Evolutionary conservation across 257 asterid species (phyloP), one percentile per base, ranked within the genome.

Genomic region (Gentiana straminea): DNA sequence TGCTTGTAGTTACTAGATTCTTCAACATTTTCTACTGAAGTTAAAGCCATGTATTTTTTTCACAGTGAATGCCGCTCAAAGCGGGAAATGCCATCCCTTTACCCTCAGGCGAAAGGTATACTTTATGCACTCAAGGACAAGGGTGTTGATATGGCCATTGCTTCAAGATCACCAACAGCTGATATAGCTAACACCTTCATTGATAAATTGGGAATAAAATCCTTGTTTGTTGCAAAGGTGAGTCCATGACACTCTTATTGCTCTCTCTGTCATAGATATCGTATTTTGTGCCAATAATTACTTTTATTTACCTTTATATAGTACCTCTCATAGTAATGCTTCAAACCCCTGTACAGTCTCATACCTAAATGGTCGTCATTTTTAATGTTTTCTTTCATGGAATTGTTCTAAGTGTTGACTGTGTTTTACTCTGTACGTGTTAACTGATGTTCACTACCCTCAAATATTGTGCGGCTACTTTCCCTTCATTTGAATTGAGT

Each of bases 171-270:
- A 5, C 64, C 69, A n/a, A 58, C 72, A 52, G 65, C 55, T 38
- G 59, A 68, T 13, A 68, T 57, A 60, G 78, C 78, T 7, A 51
- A 55, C 9, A 39, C 60, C 11, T 68, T 68, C 55, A 69, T 73
- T 34, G 65, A 64, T 3, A 68, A 35, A 35, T 48, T 73, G 34
- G 67, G 69, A 9, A 39, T 68, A 7, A 49, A 68, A 54, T 68
- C 75, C 8, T 64, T 58, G 57, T 47, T 64, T 55, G 52, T 68
- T 4, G 75, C 75, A 3, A 66, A 73, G 78, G 78, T 73, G 68
- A 58, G 69, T 52, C 5, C 24, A 33, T 35, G 8, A 54, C 24
- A 24, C 24, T 39, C 44, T 33, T 13, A 13, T 44, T 52, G 35
- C 47, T 53, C 46, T 35, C 15, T 33, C 53, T 7, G 33, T 38